Evolutionary conservation across 176 grass and related monocot genomes (phyloP), one percentile per base, ranked within the genome.

Genomic region (Triticum turgidum): DNA sequence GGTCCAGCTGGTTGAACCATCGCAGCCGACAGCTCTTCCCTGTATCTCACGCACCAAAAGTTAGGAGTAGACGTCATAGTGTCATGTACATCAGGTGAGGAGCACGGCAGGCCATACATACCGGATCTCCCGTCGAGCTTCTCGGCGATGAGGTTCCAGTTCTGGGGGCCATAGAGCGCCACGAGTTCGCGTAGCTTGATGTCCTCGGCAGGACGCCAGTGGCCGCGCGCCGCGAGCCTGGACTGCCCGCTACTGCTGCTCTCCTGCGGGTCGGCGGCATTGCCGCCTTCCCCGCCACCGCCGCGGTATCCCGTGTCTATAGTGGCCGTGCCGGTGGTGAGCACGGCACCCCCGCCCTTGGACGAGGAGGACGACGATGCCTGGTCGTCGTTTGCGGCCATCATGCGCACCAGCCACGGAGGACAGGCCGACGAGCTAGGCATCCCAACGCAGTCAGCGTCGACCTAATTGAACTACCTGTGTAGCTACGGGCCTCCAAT

Each of bases 1-100:
- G 97, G 88, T 99, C 90, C 35, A 99, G 89, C 87, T 99, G 97
- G 86, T 99, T 96, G 80, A 96, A 91, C 97, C 97, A 99, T 27
- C 97, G 88, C 67, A 99, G 63, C 66, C 97, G 87, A 72, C 97
- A 99, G 76, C 97, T 99, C 86, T 99, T 99, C 69, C 97, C 97
- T 98, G 88, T 20, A 33, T 5, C 70, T 34, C 59, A 77, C 18
- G 10, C 20, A 11, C 0, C 33, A 18, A n/a, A 2, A 81, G 3
- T 56, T 34, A 69, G 33, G 33, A 34, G 33, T 34, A 34, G 34
- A 15, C n/a, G 9, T 13, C 15, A 52, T 14, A 37, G n/a, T 54
- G 32, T 59, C 21, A 13, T 21, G 25, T 10, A 13, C 54, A 33
- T 79, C 7, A 7, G 21, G 1, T n/a, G 39, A 44, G 15, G 71